A percentile compares a stretch with the other conserved stretches of the same genome.
Evolutionary conservation across 2,329 filamentous ascomycete genomes (phyloP).

Genomic region (Emericellopsis atlantica): DNA sequence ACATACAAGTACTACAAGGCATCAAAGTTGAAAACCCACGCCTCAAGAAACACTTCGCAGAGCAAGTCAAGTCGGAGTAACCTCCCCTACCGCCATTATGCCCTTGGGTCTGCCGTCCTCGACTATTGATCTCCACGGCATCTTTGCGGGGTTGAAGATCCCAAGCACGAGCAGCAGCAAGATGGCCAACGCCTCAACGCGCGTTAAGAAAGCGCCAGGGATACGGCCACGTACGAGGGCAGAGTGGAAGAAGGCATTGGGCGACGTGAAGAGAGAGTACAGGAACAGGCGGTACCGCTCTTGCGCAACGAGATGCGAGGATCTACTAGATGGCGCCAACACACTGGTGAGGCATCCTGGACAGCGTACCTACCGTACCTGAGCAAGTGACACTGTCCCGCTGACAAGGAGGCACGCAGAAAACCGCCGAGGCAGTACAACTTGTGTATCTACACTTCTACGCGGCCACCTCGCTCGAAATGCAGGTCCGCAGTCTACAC

Average conservation of each 20-base stretch:
- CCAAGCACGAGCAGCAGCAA: not conserved
- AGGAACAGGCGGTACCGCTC: slow-evolving; percentile 35
- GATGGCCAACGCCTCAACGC: not conserved
- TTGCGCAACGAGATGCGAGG: slow-evolving; percentile 38
- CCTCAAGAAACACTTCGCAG: not conserved
- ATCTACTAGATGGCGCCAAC: slow-evolving; percentile 36
- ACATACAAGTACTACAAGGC: too few species aligned
- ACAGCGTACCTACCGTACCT: slow-evolving; percentile 6
- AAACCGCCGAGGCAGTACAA: slow-evolving; percentile 18
- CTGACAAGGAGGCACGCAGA: not conserved
- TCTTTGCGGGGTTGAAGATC: not conserved
- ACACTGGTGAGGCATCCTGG: slow-evolving; percentile 19
- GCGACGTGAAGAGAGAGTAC: slow-evolving; percentile 42
- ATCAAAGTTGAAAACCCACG: not conserved
- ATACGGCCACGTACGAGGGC: slow-evolving; percentile 6
- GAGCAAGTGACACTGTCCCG: not conserved
- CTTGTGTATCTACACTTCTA: slow-evolving; percentile 49
- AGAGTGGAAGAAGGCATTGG: slow-evolving; percentile 39
- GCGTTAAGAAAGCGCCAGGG: not conserved
- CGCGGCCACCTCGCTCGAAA: slow-evolving; percentile 46
- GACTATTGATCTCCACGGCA: not conserved
- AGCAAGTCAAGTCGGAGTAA: too few species aligned
- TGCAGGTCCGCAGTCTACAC: slow-evolving; percentile 36
- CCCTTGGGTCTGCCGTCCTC: slow-evolving; percentile 1
- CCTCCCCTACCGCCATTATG: too few species aligned